Evolutionary conservation across 2,329 filamentous ascomycete genomes (phyloP).

Genomic region (Penicillium fuscoglaucum): DNA sequence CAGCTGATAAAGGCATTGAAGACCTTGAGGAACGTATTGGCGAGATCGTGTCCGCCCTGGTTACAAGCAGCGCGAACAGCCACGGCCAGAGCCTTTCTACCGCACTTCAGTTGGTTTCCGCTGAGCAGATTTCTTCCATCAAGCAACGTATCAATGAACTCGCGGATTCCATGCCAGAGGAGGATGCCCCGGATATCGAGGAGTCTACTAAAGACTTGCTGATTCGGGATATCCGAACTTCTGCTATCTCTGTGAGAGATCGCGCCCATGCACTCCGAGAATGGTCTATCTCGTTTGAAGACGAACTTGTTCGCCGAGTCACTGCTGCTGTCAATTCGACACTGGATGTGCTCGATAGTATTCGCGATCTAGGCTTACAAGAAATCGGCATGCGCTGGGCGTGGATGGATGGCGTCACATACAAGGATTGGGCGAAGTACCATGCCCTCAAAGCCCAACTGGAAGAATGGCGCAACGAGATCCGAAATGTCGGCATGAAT

Average conservation of each 20-base stretch:
- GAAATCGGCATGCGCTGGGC: slow-evolving; percentile 93
- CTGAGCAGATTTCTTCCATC: slow-evolving; percentile 63
- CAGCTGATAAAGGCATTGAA: slow-evolving; percentile 78
- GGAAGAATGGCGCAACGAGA: slow-evolving; percentile 78
- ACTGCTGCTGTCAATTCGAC: slow-evolving; percentile 74
- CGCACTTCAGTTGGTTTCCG: slow-evolving; percentile 67
- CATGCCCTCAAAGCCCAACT: slow-evolving; percentile 82
- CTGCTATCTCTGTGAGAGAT: slow-evolving; percentile 72
- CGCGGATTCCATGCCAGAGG: slow-evolving; percentile 57
- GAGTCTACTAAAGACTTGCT: slow-evolving; percentile 56
- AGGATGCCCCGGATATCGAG: slow-evolving; percentile 55
- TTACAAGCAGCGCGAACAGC: slow-evolving; percentile 61
- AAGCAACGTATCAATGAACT: slow-evolving; percentile 65
- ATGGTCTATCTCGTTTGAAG: slow-evolving; percentile 73
- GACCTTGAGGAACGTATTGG: slow-evolving; percentile 63
- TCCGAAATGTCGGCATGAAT: slow-evolving; percentile 71
- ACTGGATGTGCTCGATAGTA: slow-evolving; percentile 76
- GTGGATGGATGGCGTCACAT: slow-evolving; percentile 91
- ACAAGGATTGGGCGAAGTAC: slow-evolving; percentile 96
- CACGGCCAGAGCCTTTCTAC: slow-evolving; percentile 55
- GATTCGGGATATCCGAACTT: slow-evolving; percentile 59
- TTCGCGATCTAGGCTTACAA: slow-evolving; percentile 80
- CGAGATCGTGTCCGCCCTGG: slow-evolving; percentile 71
- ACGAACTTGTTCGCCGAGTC: slow-evolving; percentile 67
- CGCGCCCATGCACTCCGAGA: slow-evolving; percentile 73